Conservation (phyloP, 208 protist species). For the Acanthamoeba healyi region DNA sequence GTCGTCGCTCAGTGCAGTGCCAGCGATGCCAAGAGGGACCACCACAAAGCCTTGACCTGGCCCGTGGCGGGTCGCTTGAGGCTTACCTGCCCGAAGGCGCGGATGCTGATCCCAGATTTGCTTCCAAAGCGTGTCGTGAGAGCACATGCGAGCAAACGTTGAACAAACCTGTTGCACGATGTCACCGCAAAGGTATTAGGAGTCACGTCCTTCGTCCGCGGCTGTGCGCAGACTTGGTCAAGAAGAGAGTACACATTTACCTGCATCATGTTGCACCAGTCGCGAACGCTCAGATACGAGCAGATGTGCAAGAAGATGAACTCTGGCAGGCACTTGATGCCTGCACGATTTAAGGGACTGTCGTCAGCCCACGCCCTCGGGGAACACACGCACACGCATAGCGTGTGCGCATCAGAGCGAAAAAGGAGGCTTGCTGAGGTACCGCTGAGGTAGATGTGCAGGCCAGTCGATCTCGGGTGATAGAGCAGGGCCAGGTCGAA, state of each 20-base stretch:
- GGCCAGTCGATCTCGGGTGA: not conserved
- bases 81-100: slow-evolving; percentile 17
- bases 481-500: slow-evolving; percentile 42
- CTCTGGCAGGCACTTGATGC: slow-evolving; percentile 50
- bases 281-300: slow-evolving; percentile 18
- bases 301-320: slow-evolving; percentile 33
- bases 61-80: not conserved
- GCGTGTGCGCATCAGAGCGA: not conserved
- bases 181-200: not conserved
- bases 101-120: slow-evolving; percentile 40
- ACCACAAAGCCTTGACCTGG: too few relatives aligned
- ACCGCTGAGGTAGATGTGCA: slow-evolving; percentile 45
- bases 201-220: too few relatives aligned
- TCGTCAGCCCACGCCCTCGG: too few relatives aligned
- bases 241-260: not conserved
- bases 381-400: too few relatives aligned
- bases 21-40: too few relatives aligned
- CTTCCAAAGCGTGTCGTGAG: slow-evolving; percentile 35
- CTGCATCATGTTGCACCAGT: slow-evolving; percentile 54
- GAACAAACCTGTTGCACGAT: not conserved
- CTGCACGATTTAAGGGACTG: not conserved
- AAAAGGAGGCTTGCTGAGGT: not conserved
- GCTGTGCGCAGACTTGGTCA: not conserved
- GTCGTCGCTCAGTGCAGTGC: too few relatives aligned
- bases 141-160: slow-evolving; percentile 10